These are phyloP conservation scores for Sextonia rubra DNA, from an alignment of 164 flowering plant genomes.

Conservation along the genomic window DNA sequence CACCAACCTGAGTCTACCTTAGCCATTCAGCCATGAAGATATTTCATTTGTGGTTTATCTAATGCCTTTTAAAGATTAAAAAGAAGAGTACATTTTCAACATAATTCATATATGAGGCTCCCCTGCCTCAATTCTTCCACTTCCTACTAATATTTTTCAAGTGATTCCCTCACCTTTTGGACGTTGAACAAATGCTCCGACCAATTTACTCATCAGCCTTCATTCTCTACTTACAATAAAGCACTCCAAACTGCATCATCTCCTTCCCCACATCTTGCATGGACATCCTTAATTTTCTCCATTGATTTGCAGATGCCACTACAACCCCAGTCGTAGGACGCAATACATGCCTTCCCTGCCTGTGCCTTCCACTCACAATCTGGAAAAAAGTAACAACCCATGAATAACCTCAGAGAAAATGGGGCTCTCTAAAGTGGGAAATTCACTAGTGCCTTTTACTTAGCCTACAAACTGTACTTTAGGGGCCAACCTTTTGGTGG, in stretches of 20 bases:
- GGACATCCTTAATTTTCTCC: slow-evolving; percentile 65
- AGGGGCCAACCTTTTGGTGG: background rate
- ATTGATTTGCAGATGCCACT: slow-evolving; percentile 88
- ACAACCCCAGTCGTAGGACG: slow-evolving; percentile 90
- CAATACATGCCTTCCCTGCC: slow-evolving; percentile 70
- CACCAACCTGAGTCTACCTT: background rate
- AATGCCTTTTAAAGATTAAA: background rate
- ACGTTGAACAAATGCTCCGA: background rate
- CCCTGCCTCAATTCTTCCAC: background rate
- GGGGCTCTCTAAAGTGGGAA: background rate
- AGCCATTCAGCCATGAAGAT: background rate
- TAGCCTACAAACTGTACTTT: background rate
- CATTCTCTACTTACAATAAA: background rate
- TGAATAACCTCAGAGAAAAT: background rate
- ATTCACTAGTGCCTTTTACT: background rate
- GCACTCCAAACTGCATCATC: slow-evolving; percentile 63
- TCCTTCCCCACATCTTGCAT: slow-evolving; percentile 69
- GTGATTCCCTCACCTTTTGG: background rate
- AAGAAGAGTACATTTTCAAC: background rate
- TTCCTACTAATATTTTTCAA: background rate
- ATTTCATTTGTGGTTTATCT: background rate
- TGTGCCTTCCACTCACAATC: slow-evolving; percentile 90
- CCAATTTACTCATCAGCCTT: background rate
- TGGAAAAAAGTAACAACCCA: slow-evolving; percentile 15
- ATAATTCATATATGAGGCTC: background rate